Evolutionary conservation across 2,329 filamentous ascomycete genomes (phyloP).

Genomic region (Cercospora canescens): DNA sequence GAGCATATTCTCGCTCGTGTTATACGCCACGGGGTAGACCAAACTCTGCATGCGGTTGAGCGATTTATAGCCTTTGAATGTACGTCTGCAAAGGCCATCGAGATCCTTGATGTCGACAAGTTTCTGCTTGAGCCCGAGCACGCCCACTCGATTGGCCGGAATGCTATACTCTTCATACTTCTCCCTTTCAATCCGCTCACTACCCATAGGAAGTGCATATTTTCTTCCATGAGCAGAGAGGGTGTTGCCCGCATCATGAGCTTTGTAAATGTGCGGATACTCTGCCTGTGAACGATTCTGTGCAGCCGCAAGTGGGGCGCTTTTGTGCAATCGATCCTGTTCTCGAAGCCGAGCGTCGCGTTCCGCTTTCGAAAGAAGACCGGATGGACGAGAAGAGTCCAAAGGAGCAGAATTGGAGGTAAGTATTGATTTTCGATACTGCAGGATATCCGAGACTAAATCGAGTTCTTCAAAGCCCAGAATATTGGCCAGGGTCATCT

Average conservation of each 20-base stretch:
- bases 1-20: constrained; percentile 96
- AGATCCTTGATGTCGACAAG: constrained; percentile 78
- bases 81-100: constrained; percentile 86
- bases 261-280: constrained; percentile 92
- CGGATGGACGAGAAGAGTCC: constrained; percentile 42
- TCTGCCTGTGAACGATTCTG: constrained; percentile 68
- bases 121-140: constrained; percentile 69
- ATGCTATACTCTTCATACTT: constrained; percentile 90
- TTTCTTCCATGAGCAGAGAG: constrained; percentile 77
- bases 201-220: constrained; percentile 79
- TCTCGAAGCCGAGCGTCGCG: constrained; percentile 74
- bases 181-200: constrained; percentile 64
- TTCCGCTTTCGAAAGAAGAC: constrained; percentile 72
- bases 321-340: constrained; percentile 82
- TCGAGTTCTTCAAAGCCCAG: constrained; percentile 93
- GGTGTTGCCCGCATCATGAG: constrained; percentile 80
- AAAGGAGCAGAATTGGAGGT: constrained; percentile 27
- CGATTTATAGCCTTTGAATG: constrained; percentile 89
- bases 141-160: constrained; percentile 78
- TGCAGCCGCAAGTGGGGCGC: constrained; percentile 67
- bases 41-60: constrained; percentile 98
- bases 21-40: constrained; percentile 92
- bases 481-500: constrained; percentile 84
- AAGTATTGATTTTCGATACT: constrained; percentile 69
- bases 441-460: constrained; percentile 86